Conservation (phyloP, 2,329 filamentous ascomycete species). For the Gyromitra esculenta region DNA sequence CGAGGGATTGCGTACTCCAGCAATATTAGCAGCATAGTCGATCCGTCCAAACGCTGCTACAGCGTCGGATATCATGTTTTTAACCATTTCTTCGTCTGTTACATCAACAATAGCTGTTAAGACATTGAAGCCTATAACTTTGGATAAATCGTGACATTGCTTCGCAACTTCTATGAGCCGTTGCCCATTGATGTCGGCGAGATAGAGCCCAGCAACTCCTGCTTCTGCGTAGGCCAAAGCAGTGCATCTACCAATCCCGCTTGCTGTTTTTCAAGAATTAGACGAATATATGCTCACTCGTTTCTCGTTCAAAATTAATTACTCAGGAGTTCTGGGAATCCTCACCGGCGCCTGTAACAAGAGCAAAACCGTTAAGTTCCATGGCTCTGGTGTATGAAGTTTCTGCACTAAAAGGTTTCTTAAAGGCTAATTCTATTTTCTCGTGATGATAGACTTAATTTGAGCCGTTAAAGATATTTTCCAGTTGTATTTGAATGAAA, state of each 20-base stretch:
- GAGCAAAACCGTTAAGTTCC: not conserved
- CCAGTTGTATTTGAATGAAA: not conserved
- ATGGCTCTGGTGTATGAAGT: not conserved
- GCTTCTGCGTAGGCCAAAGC: slow-evolving; percentile 1
- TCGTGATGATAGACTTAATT: not conserved
- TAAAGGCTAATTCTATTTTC: not conserved
- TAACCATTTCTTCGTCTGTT: not conserved
- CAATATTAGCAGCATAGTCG: slow-evolving; percentile 15
- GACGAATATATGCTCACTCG: not conserved
- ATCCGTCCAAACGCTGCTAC: not conserved
- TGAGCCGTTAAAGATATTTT: not conserved
- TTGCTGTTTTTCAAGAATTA: not conserved
- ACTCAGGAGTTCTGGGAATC: not conserved
- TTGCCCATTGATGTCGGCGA: not conserved
- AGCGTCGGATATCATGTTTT: not conserved
- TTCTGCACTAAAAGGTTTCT: slow-evolving; percentile 12
- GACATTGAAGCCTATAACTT: not conserved
- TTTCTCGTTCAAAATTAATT: not conserved
- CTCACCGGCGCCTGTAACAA: slow-evolving; percentile 3
- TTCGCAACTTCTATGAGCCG: not conserved
- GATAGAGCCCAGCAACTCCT: not conserved
- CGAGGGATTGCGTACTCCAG: not conserved
- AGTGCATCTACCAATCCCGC: not conserved
- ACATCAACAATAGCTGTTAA: not conserved
- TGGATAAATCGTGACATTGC: not conserved